Conservation (phyloP, 1,139 yeast species). For the Candida neerlandica region DNA sequence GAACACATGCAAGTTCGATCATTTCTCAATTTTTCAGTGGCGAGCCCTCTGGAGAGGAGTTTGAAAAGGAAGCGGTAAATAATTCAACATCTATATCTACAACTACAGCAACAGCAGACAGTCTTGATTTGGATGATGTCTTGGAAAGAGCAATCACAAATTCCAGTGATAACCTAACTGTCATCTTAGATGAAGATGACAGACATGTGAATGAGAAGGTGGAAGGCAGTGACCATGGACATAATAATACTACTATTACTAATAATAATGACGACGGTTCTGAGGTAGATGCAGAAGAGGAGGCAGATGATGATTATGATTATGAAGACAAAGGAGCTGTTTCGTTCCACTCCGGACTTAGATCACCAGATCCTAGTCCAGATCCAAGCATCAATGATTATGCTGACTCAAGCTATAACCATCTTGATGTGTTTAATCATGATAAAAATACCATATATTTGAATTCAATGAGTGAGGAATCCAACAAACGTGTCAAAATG, state of each 20-base stretch:
- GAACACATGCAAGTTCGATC: constrained; percentile 7
- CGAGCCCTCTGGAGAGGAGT: constrained; percentile 4
- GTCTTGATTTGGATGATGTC: constrained; percentile 8
- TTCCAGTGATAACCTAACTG: constrained; percentile 32
- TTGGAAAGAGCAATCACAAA: constrained; percentile 14
- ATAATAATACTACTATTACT: neutral
- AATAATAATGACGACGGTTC: constrained; percentile 9
- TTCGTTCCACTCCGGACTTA: constrained; percentile 1
- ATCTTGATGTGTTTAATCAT: constrained; percentile 14
- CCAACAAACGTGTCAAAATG: constrained; percentile 9
- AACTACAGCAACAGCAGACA: neutral
- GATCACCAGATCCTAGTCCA: constrained; percentile 11
- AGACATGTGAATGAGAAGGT: constrained; percentile 8
- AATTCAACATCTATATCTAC: neutral
- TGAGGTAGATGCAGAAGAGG: neutral
- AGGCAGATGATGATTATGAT: neutral
- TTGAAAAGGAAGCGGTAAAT: neutral
- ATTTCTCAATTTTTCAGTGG: constrained; percentile 15
- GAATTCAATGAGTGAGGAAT: constrained; percentile 12
- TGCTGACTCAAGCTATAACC: constrained; percentile 13
- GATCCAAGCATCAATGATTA: constrained; percentile 13
- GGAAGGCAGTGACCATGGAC: neutral
- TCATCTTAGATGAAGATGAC: constrained; percentile 23
- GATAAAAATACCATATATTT: constrained; percentile 14
- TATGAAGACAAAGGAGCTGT: constrained; percentile 6